These are phyloP conservation scores for Penicillium sp. DNA, from an alignment of 2,329 filamentous ascomycete genomes.

Conservation along the genomic window DNA sequence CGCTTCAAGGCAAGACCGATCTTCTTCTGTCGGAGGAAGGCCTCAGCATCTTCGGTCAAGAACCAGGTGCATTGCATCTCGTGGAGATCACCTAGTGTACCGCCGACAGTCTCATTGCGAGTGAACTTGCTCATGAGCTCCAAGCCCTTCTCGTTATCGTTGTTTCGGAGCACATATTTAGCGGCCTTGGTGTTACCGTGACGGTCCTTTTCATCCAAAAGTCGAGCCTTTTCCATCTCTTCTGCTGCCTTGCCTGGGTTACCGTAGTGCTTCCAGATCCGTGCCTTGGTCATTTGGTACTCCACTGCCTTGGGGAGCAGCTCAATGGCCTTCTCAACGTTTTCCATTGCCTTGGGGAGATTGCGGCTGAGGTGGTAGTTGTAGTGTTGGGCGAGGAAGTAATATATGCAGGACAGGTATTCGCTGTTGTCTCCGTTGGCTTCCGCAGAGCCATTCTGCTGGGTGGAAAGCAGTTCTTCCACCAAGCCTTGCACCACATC, in stretches of 20 bases:
- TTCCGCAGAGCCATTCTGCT: constrained; percentile 53
- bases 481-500: constrained; percentile 73
- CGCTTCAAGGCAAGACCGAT: constrained; percentile 86
- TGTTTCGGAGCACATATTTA: constrained; percentile 92
- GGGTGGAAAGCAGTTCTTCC: constrained; percentile 68
- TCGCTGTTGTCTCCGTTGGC: constrained; percentile 54
- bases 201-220: constrained; percentile 83
- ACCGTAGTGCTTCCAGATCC: constrained; percentile 89
- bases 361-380: constrained; percentile 88
- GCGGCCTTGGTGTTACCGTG: constrained; percentile 99
- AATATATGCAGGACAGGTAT: constrained; percentile 78
- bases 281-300: constrained; percentile 91
- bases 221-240: constrained; percentile 83
- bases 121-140: constrained; percentile 94
- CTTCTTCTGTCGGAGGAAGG: constrained; percentile 79
- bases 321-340: constrained; percentile 80
- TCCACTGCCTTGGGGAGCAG: constrained; percentile 80
- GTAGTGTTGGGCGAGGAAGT: constrained; percentile 96
- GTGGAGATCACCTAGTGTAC: constrained; percentile 83
- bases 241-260: constrained; percentile 77
- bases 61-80: constrained; percentile 99
- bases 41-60: constrained; percentile 90
- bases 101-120: constrained; percentile 81
- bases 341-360: constrained; percentile 76
- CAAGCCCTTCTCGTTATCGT: constrained; percentile 82